Percentiles rank a stretch among this genome's conserved stretches.
phyloP scores from a whole-genome alignment of 83 land plant species.

The Picea abies region DNA sequence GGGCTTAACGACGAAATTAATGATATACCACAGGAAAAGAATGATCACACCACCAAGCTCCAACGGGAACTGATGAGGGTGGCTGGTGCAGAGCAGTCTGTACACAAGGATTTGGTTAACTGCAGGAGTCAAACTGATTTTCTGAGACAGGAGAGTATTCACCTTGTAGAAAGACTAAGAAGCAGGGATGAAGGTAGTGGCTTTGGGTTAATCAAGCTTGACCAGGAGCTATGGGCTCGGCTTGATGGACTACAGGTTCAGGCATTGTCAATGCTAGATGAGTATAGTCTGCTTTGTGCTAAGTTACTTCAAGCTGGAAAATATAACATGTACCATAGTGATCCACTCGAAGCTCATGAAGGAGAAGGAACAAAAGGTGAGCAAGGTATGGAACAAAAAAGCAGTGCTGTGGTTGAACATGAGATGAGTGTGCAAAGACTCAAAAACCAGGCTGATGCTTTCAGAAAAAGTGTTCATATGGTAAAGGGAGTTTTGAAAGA shows the following conservation, averaged over 20 bases:
- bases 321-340: background rate
- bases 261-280: slow-evolving; percentile 40
- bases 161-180: slow-evolving; percentile 28
- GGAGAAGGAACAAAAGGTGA: background rate
- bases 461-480: slow-evolving; percentile 39
- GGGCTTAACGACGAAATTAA: slow-evolving; percentile 47
- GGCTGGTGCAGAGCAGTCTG: slow-evolving; percentile 37
- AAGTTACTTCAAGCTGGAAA: slow-evolving; percentile 43
- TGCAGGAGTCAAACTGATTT: slow-evolving; percentile 30
- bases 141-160: slow-evolving; percentile 24
- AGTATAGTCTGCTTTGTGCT: slow-evolving; percentile 27
- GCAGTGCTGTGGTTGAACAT: slow-evolving; percentile 35
- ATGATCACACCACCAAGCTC: slow-evolving; percentile 47
- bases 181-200: slow-evolving; percentile 25
- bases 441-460: slow-evolving; percentile 36
- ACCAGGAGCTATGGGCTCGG: slow-evolving; percentile 48
- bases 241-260: slow-evolving; percentile 47
- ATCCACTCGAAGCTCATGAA: background rate
- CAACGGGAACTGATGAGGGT: slow-evolving; percentile 48
- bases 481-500: slow-evolving; percentile 40
- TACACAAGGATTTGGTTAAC: slow-evolving; percentile 47
- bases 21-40: slow-evolving; percentile 25
- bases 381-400: slow-evolving; percentile 13
- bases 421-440: slow-evolving; percentile 52
- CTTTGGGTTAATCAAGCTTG: slow-evolving; percentile 36